These are phyloP conservation scores for Leccinum griseonigrum DNA, from an alignment of 1,284 basidiomycete genomes.

Conservation along the genomic window DNA sequence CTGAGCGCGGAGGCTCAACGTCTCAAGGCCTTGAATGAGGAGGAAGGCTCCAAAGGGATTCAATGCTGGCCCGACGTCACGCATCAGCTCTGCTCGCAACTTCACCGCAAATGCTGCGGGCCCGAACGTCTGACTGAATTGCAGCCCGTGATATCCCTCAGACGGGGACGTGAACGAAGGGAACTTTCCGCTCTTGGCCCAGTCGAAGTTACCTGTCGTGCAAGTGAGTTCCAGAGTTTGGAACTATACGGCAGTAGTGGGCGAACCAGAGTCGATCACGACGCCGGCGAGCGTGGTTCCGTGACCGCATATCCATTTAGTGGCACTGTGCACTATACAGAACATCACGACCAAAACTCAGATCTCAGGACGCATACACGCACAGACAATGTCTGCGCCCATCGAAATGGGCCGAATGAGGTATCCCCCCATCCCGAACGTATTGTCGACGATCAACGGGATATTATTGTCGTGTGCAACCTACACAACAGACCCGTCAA, in stretches of 20 bases:
- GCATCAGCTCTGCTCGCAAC: conserved; percentile 71
- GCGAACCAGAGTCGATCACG: conserved; percentile 66
- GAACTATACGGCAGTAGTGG: background rate
- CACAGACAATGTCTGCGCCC: conserved; percentile 78
- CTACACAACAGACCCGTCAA: conserved; percentile 20
- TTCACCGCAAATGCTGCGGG: conserved; percentile 71
- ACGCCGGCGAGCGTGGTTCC: conserved; percentile 86
- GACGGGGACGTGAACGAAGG: conserved; percentile 80
- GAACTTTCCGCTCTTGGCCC: conserved; percentile 75
- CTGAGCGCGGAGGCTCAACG: conserved; percentile 78
- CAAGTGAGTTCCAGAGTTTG: conserved; percentile 37
- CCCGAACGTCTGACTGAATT: conserved; percentile 77
- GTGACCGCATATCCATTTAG: conserved; percentile 90
- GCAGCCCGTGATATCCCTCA: conserved; percentile 82
- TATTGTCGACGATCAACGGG: conserved; percentile 86
- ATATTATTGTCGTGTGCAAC: conserved; percentile 71
- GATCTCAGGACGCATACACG: background rate
- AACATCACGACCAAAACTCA: background rate
- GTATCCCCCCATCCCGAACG: conserved; percentile 71
- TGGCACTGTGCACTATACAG: conserved; percentile 69
- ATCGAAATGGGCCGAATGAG: conserved; percentile 65
- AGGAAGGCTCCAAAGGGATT: conserved; percentile 85
- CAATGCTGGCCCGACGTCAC: conserved; percentile 74
- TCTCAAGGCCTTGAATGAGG: conserved; percentile 83
- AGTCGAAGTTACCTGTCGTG: conserved; percentile 78